Evolutionary conservation across 2,329 filamentous ascomycete genomes (phyloP), one percentile per base, ranked within the genome.

Genomic region (Aspergillus alliaceus): DNA sequence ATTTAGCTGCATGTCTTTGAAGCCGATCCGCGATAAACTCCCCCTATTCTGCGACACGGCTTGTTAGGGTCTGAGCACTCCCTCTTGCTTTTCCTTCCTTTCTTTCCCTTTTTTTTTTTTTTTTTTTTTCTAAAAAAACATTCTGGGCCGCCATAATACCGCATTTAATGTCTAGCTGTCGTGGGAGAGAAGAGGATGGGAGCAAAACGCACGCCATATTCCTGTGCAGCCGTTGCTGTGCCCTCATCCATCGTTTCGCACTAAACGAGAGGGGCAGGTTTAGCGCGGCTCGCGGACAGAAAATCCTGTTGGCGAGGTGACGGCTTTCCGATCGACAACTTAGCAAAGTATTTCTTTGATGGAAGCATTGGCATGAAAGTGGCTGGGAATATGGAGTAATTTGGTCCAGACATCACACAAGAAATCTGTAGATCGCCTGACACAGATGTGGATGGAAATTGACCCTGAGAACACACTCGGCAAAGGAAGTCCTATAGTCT

Each of bases 1-100:
- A 24, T 54, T 54, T 54, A 54, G 51, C 40, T 54, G 51, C 51
- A 32, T 31, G 11, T 22, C 24, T 32, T 48, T 31, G n/a, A 25
- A 29, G 44, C 44, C 44, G 44, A 47, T 47, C 27, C 11, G 11
- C 29, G 27, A 48, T 48, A 32, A 18, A 48, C 44, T 20, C n/a
- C 29, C 27, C 14, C 11, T 48, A 47, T 48, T 27, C 9, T 48
- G 44, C 2, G 18, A 20, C 18, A 24, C 32, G 32, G 32, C n/a
- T 15, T 8, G 18, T 6, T 27, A 34, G 8, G 27, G 9, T 48
- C 29, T 48, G 44, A 22, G 44, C 29, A 3, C 18, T 48, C 8
- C 44, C 18, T 31, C 8, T 22, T 22, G 6, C n/a, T 32, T 32
- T 20, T 24, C 3, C 3, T 32, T 22, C 7, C 15, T 46, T 8